These are phyloP conservation scores for Oxalis stricta DNA, from an alignment of 441 rosid genomes.

Conservation along the genomic window DNA sequence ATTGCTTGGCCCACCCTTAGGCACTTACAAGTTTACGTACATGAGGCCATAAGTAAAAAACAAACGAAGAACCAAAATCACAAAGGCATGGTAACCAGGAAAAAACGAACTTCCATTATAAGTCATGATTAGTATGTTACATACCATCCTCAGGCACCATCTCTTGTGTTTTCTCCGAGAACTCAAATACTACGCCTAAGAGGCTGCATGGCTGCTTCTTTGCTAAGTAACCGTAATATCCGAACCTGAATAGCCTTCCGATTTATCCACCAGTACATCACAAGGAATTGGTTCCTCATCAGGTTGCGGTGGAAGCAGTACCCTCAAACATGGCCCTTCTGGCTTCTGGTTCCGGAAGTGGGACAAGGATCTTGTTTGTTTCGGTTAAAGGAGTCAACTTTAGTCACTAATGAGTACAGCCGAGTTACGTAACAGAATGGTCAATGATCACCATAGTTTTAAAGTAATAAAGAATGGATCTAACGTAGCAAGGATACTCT, in stretches of 20 bases:
- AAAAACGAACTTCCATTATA: neutral
- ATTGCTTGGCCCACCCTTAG: conserved; percentile 52
- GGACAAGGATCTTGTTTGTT: conserved; percentile 63
- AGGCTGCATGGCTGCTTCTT: conserved; percentile 98
- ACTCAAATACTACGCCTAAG: conserved; percentile 51
- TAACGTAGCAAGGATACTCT: conserved; percentile 96
- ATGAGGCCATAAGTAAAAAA: no score
- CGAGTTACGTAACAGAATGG: neutral
- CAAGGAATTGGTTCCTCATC: conserved; percentile 58
- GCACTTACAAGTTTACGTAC: no score
- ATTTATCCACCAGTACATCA: conserved; percentile 53
- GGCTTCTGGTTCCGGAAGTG: conserved; percentile 73
- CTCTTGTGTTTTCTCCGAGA: conserved; percentile 49
- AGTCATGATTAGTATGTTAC: neutral
- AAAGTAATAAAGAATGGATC: neutral
- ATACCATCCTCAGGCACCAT: conserved; percentile 68
- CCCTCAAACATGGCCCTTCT: conserved; percentile 71
- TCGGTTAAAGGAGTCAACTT: conserved; percentile 18
- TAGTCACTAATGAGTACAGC: neutral
- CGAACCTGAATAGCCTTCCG: conserved; percentile 83
- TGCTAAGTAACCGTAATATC: conserved; percentile 78
- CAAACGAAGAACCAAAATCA: no score
- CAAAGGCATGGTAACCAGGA: neutral
- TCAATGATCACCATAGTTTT: neutral
- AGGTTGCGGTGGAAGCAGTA: conserved; percentile 44